phyloP scores from a whole-genome alignment of 2,329 filamentous ascomycete species.

The Aspergillus jensenii region DNA sequence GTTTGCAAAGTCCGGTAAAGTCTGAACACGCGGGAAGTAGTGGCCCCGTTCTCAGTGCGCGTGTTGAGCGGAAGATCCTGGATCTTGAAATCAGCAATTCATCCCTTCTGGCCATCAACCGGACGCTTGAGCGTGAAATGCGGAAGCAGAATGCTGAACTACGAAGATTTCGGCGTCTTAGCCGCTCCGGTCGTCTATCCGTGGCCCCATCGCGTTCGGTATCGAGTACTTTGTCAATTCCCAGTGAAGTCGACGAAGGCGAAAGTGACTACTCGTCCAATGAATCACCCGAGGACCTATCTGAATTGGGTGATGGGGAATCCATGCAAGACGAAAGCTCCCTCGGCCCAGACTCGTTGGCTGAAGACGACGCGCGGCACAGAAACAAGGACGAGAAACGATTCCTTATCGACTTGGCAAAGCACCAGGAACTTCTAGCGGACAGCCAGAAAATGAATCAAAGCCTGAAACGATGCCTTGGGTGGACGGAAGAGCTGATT shows the following conservation, averaged over 20 bases:
- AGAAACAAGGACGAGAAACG: constrained; percentile 77
- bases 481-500: constrained; percentile 88
- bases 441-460: constrained; percentile 96
- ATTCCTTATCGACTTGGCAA: constrained; percentile 78
- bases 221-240: constrained; percentile 47
- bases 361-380: constrained; percentile 49
- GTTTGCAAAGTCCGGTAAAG: constrained; percentile 56
- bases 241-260: constrained; percentile 44
- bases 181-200: constrained; percentile 74
- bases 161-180: constrained; percentile 80
- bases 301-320: constrained; percentile 41
- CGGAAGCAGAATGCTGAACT: constrained; percentile 88
- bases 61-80: constrained; percentile 89
- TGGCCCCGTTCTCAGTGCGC: constrained; percentile 81
- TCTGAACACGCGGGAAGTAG: constrained; percentile 54
- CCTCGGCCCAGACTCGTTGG: constrained; percentile 33
- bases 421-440: constrained; percentile 82
- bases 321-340: constrained; percentile 39
- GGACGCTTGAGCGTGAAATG: constrained; percentile 85
- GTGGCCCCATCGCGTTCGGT: constrained; percentile 51
- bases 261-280: constrained; percentile 30
- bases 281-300: constrained; percentile 35
- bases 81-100: constrained; percentile 97
- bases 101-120: constrained; percentile 90
- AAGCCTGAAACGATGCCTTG: constrained; percentile 83